Conservation (phyloP, 2,329 filamentous ascomycete species). For the Trichoderma endophyticum region DNA sequence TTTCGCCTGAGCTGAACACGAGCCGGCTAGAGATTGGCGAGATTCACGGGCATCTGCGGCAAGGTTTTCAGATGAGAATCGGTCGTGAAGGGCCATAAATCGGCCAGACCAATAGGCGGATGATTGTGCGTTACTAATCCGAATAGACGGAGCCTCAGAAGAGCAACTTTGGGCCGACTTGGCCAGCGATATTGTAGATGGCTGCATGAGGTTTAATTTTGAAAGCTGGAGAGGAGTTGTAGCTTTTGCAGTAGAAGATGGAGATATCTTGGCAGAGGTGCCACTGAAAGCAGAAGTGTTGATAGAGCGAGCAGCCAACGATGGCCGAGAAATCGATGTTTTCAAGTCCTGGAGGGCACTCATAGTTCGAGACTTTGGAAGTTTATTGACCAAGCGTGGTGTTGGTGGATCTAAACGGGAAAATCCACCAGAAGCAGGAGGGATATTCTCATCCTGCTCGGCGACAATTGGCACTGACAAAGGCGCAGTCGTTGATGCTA, state of each 20-base stretch:
- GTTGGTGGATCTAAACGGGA: not conserved
- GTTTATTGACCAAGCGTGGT: constrained; percentile 22
- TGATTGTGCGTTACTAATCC: constrained; percentile 43
- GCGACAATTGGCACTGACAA: constrained; percentile 17
- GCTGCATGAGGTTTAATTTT: constrained; percentile 20
- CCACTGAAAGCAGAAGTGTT: constrained; percentile 17
- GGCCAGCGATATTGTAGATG: constrained; percentile 23
- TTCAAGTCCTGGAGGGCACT: constrained; percentile 45
- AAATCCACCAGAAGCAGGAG: constrained; percentile 17
- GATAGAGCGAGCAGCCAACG: constrained; percentile 23
- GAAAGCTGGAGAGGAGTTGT: constrained; percentile 22
- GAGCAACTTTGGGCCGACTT: constrained; percentile 18
- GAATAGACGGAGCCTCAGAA: constrained; percentile 26
- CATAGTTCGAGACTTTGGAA: constrained; percentile 47
- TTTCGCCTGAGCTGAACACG: constrained; percentile 8
- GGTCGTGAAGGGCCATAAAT: constrained; percentile 56
- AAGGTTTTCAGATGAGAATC: constrained; percentile 32
- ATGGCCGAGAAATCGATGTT: constrained; percentile 41
- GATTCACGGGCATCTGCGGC: constrained; percentile 11
- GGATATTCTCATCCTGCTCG: constrained; percentile 30
- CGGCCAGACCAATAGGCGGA: constrained; percentile 61
- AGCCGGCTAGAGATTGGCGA: not conserved
- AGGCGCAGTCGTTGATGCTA: constrained; percentile 20
- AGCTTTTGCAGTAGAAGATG: constrained; percentile 23
- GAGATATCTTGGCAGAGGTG: constrained; percentile 23